These are phyloP conservation scores for Cardamine chenopodiifolia DNA, from an alignment of 345 rosid genomes.

Conservation along the genomic window DNA sequence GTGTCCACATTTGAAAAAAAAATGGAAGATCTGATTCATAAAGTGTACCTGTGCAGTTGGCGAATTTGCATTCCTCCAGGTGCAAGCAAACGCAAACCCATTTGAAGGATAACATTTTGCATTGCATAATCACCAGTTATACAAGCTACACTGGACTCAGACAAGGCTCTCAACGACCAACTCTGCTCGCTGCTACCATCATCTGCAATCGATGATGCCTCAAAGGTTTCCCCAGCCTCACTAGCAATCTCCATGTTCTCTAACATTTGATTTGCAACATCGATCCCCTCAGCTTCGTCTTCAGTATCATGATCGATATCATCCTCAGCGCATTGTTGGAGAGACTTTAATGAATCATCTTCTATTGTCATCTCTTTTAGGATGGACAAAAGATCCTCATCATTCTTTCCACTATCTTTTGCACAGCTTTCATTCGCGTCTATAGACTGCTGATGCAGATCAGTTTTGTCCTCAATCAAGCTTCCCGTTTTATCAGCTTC, in stretches of 20 bases:
- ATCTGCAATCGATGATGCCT: constrained; percentile 55
- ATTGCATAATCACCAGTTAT: constrained; percentile 90
- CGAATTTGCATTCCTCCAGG: constrained; percentile 93
- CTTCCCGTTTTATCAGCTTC: constrained; percentile 43
- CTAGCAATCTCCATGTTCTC: constrained; percentile 56
- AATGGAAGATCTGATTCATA: not conserved
- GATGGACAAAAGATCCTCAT: constrained; percentile 51
- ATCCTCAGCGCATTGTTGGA: constrained; percentile 49
- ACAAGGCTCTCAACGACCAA: constrained; percentile 78
- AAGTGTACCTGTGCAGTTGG: constrained; percentile 73
- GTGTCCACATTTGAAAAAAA: not conserved
- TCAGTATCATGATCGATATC: constrained; percentile 35
- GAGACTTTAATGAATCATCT: constrained; percentile 53
- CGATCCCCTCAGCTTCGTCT: constrained; percentile 41
- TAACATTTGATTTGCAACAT: constrained; percentile 41
- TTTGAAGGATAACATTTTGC: constrained; percentile 97
- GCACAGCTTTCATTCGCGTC: constrained; percentile 35
- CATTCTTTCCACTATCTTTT: constrained; percentile 32
- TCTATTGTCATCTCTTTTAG: constrained; percentile 74
- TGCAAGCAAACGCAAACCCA: constrained; percentile 90
- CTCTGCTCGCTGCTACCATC: constrained; percentile 86
- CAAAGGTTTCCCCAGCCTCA: constrained; percentile 56
- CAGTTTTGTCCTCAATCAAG: constrained; percentile 28
- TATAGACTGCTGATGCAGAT: constrained; percentile 28
- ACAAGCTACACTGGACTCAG: constrained; percentile 95